Base-by-base conservation (phyloP, 108 stramenopile genomes). In the Cyclotella cryptica region DNA sequence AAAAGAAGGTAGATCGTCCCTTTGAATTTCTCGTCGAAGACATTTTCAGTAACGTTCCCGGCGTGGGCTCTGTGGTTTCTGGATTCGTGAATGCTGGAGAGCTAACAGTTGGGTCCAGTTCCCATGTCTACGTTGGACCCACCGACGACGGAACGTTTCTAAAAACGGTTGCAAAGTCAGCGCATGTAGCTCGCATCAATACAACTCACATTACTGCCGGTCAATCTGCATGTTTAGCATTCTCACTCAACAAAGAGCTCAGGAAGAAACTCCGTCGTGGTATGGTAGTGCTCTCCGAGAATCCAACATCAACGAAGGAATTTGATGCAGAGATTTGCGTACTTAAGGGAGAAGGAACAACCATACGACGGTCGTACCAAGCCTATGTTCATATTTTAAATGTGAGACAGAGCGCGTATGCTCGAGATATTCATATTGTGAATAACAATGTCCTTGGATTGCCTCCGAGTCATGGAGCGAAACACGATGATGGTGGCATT, bases 291-390 rank as follows among this genome's bases (percentile, higher is more conserved):
- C 29, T 93, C 21, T 72, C 72, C 29, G 91, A 90, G 53, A 76
- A 86, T 63, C 95, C 92, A 8, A 77, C 84, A 10, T 86, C 90
- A 12, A 91, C 95, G 4, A 88, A 81, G 65, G 87, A 92, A 59
- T 96, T 96, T 65, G 95, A 92, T 77, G 92, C 95, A 24, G 95
- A 96, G 74, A 96, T 96, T 73, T 96, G 95, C 65, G 95, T 96
- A 3, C 66, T 96, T 47, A 90, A 92, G 66, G 95, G 95, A 58
- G 92, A 92, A 55, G 89, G 88, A 15, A 93, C 95, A 40, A 96
- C 92, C 12, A 93, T 96, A 21, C 84, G 95, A 29, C 57, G 79
- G 39, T 89, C 87, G 6, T 95, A 95, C 78, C 92, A 96, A 67
- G 89, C 91, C 3, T 96, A 86, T 71, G 95, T 93, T 15, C 92